Base-by-base conservation (phyloP, 1,284 basidiomycete species). In the Moesziomyces sp. region DNA sequence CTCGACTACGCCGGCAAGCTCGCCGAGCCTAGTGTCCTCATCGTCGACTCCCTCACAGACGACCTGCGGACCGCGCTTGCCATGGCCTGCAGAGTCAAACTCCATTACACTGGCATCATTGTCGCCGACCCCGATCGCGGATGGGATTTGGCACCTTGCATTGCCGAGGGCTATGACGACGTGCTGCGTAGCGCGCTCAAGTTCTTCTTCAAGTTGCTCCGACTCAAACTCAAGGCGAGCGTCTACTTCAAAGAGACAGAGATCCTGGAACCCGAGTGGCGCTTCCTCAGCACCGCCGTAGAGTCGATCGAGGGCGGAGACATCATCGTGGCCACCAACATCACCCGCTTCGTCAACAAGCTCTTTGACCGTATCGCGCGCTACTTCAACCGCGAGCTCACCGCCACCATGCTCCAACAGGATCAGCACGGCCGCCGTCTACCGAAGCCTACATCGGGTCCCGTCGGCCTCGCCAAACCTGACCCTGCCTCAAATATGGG, bases 191-290 rank as follows among this genome's bases (percentile, higher is more conserved):
- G 95, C 72, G 93, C 93, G 10, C 87, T 99, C 74, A 88, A 90
- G 10, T 91, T 91, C 84, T 97, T 99, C 86, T 99, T 99, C 88
- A 91, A 90, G 80, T 87, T 99, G 35, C 90, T 99, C 30, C 93
- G 97, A 77, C 94, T 92, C 91, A 97, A 97, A 84, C 88, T 99
- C 55, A 96, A 96, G 85, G 93, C 92, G 69, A 92, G 92, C n/a
- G 92, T 95, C 54, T 93, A 96, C 85, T 97, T 97, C 86, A 96
- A 97, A 80, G 96, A 99, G 86, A 97, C 95, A 0, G 97, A 99
- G 82, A 90, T 98, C 24, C 88, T 99, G 33, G 97, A 99, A 84
- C 91, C 92, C 23, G 95, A 99, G 79, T 97, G 95, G 93, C 90
- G 91, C 45, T 97, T 97, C 46, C 90, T 99, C 84, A 94, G 93